Conservation (phyloP, 2,329 filamentous ascomycete species). For the Ascochyta koolunga region DNA sequence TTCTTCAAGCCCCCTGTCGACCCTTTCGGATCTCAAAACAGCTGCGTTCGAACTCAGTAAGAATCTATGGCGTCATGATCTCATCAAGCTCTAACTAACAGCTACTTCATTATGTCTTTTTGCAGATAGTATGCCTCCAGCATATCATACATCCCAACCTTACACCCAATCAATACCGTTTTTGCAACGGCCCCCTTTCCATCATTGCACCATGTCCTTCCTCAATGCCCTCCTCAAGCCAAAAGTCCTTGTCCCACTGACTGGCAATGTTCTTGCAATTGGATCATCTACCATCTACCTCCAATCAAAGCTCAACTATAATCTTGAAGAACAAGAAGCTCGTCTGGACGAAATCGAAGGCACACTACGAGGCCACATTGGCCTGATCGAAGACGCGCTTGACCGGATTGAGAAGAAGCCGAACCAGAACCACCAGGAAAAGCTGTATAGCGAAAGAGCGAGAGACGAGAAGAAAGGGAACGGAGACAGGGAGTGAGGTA, state of each 20-base stretch:
- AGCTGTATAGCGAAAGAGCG: slow-evolving; percentile 38
- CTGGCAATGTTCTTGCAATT: slow-evolving; percentile 30
- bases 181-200: no score
- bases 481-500: neutral
- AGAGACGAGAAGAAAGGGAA: slow-evolving; percentile 25
- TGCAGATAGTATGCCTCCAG: no score
- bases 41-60: neutral
- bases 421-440: slow-evolving; percentile 44
- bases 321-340: slow-evolving; percentile 56
- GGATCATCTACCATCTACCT: slow-evolving; percentile 29
- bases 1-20: no score
- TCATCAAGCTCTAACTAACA: no score
- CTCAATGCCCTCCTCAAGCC: slow-evolving; percentile 4
- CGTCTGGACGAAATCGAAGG: slow-evolving; percentile 57
- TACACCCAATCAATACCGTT: no score
- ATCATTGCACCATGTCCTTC: slow-evolving; percentile 17
- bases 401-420: slow-evolving; percentile 53
- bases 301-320: slow-evolving; percentile 49
- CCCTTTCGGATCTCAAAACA: no score
- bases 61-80: slow-evolving; percentile 15
- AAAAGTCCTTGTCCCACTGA: slow-evolving; percentile 14
- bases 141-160: neutral
- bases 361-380: slow-evolving; percentile 55
- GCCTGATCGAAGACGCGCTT: slow-evolving; percentile 54
- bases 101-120: no score